Percentiles rank a stretch among this genome's conserved stretches.
These are phyloP conservation scores for Colletotrichum costaricense DNA, from an alignment of 2,329 filamentous ascomycete species.

Conservation along the genomic window DNA sequence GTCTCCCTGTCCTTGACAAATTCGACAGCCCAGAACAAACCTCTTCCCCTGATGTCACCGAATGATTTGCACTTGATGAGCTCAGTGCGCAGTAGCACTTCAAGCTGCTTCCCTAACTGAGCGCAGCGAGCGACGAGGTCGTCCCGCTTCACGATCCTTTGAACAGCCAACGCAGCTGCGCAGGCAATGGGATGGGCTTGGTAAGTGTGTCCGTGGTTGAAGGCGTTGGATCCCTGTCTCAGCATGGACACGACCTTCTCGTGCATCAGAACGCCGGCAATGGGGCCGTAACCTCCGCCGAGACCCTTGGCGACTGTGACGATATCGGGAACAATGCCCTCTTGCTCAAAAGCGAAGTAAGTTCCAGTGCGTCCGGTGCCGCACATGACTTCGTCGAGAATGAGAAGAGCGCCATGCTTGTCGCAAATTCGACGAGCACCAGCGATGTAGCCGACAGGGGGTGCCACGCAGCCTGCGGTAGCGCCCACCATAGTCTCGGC, in stretches of 20 bases:
- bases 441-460: slow-evolving; percentile 65
- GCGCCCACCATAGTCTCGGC: slow-evolving; percentile 62
- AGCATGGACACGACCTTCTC: slow-evolving; percentile 61
- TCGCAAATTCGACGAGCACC: slow-evolving; percentile 65
- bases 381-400: slow-evolving; percentile 76
- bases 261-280: slow-evolving; percentile 67
- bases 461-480: slow-evolving; percentile 62
- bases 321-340: slow-evolving; percentile 62
- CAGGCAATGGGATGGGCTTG: slow-evolving; percentile 42
- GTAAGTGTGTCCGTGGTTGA: slow-evolving; percentile 42
- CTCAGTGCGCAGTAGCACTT: slow-evolving; percentile 39
- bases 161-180: slow-evolving; percentile 43
- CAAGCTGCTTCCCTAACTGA: slow-evolving; percentile 45
- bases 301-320: slow-evolving; percentile 70
- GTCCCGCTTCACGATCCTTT: slow-evolving; percentile 48
- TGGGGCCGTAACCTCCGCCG: slow-evolving; percentile 65
- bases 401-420: slow-evolving; percentile 64
- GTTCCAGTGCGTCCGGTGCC: slow-evolving; percentile 72
- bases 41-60: slow-evolving; percentile 53
- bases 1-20: slow-evolving; percentile 53
- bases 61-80: slow-evolving; percentile 47
- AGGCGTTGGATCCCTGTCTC: slow-evolving; percentile 53
- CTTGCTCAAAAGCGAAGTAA: slow-evolving; percentile 73
- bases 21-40: slow-evolving; percentile 60
- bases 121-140: slow-evolving; percentile 46